phyloP scores from a whole-genome alignment of 2,329 filamentous ascomycete genomes.

The Talaromyces marneffei region DNA sequence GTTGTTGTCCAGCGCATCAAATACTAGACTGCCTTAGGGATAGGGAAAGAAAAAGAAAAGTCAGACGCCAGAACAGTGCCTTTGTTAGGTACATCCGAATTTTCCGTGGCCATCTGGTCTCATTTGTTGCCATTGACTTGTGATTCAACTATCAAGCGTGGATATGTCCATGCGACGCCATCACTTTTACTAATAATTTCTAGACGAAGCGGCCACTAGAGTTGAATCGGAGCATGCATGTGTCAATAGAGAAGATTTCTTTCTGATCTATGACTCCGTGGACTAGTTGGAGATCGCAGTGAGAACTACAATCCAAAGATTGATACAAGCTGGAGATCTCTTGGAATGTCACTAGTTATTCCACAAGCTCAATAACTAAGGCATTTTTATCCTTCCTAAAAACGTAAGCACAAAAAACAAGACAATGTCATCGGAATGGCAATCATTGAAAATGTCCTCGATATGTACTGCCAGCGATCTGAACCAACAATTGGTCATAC shows the following conservation, averaged over 20 bases:
- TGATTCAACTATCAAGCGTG: background rate
- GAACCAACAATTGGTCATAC: background rate
- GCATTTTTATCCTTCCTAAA: background rate
- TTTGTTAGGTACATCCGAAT: background rate
- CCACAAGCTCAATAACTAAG: background rate
- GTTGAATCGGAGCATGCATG: background rate
- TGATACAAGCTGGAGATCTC: background rate
- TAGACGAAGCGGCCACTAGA: background rate
- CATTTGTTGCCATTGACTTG: background rate
- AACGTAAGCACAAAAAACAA: background rate
- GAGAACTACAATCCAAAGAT: background rate
- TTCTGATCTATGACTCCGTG: background rate
- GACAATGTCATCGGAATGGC: background rate
- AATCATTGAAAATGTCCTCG: background rate
- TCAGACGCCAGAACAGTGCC: background rate
- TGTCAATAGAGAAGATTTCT: background rate
- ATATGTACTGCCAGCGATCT: background rate
- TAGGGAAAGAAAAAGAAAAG: background rate
- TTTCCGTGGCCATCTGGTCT: background rate
- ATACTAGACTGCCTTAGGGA: background rate
- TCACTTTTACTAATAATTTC: background rate
- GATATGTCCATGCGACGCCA: background rate
- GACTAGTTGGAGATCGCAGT: background rate
- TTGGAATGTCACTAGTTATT: background rate
- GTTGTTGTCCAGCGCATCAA: slow-evolving; percentile 2